phyloP scores from a whole-genome alignment of 1,284 basidiomycete genomes.

The Ustilago sp. region DNA sequence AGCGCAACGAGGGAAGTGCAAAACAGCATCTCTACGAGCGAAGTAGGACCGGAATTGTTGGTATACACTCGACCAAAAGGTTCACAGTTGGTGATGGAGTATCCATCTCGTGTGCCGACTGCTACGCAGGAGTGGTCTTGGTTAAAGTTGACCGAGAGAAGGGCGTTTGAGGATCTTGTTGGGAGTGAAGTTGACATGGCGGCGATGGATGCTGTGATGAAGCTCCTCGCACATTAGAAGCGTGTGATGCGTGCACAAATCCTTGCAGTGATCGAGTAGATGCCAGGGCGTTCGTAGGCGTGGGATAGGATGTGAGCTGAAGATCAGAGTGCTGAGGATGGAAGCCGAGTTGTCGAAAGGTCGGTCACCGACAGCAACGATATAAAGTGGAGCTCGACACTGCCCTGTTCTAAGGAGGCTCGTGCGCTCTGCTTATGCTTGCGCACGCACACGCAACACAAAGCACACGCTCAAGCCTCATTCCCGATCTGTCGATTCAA shows the following conservation, averaged over 20 bases:
- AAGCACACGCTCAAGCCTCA: neutral
- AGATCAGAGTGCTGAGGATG: too few relatives aligned
- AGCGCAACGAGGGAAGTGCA: slow-evolving; percentile 96
- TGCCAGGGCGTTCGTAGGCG: too few relatives aligned
- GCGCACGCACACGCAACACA: neutral
- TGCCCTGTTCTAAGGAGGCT: too few relatives aligned
- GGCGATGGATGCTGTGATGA: neutral
- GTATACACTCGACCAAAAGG: slow-evolving; percentile 96
- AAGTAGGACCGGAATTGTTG: slow-evolving; percentile 90
- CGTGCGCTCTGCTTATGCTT: too few relatives aligned
- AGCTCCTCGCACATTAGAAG: too few relatives aligned
- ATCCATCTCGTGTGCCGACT: slow-evolving; percentile 93
- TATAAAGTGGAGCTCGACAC: too few relatives aligned
- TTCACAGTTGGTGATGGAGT: slow-evolving; percentile 96
- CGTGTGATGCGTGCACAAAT: too few relatives aligned
- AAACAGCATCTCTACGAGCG: slow-evolving; percentile 99
- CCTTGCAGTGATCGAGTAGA: too few relatives aligned
- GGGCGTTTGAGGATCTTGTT: slow-evolving; percentile 47
- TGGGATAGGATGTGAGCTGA: neutral
- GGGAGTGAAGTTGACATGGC: slow-evolving; percentile 31
- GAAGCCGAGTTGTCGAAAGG: too few relatives aligned
- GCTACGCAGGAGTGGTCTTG: slow-evolving; percentile 80
- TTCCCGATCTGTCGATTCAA: slow-evolving; percentile 13
- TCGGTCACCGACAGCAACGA: too few relatives aligned
- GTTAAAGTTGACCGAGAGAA: slow-evolving; percentile 63